A percentile compares a stretch with the other conserved stretches of the same genome.
phyloP scores from a whole-genome alignment of 2,329 filamentous ascomycete species.

The Chaetomiaceae sp. region DNA sequence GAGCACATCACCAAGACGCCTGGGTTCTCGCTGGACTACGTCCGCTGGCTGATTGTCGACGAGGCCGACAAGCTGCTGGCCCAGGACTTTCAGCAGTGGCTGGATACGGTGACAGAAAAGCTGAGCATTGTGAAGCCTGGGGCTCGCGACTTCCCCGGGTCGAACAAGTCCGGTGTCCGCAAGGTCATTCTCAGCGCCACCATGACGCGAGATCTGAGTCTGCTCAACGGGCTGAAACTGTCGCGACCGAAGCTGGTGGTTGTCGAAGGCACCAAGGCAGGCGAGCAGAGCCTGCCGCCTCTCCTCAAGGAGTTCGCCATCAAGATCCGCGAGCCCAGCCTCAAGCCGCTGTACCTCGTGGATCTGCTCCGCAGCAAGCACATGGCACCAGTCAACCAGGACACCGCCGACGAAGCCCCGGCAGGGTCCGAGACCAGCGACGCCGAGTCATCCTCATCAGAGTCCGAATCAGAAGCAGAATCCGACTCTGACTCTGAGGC shows the following conservation, averaged over 20 bases:
- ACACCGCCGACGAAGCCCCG: constrained; percentile 33
- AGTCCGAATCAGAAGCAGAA: constrained; percentile 33
- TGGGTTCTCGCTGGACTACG: constrained; percentile 71
- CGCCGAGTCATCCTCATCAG: constrained; percentile 26
- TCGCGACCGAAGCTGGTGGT: constrained; percentile 70
- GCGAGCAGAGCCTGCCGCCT: constrained; percentile 49
- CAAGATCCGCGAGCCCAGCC: constrained; percentile 61
- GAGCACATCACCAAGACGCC: constrained; percentile 83
- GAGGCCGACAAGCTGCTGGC: constrained; percentile 90
- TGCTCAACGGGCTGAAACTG: constrained; percentile 69
- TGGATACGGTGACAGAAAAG: constrained; percentile 64
- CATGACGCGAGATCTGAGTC: constrained; percentile 80
- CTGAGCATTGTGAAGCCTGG: constrained; percentile 47
- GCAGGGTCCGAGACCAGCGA: constrained; percentile 31
- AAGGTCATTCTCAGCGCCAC: constrained; percentile 91
- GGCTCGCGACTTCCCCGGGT: constrained; percentile 50
- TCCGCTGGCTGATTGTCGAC: constrained; percentile 88
- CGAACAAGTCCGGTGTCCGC: constrained; percentile 53
- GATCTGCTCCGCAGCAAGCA: constrained; percentile 62
- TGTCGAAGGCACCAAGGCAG: constrained; percentile 52
- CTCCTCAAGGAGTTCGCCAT: constrained; percentile 62
- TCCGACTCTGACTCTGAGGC: constrained; percentile 30
- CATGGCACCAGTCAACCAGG: constrained; percentile 33
- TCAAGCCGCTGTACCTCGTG: constrained; percentile 82
- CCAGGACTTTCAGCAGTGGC: constrained; percentile 90